Conservation (phyloP, 345 rosid species). For the Ceriops tagal region DNA sequence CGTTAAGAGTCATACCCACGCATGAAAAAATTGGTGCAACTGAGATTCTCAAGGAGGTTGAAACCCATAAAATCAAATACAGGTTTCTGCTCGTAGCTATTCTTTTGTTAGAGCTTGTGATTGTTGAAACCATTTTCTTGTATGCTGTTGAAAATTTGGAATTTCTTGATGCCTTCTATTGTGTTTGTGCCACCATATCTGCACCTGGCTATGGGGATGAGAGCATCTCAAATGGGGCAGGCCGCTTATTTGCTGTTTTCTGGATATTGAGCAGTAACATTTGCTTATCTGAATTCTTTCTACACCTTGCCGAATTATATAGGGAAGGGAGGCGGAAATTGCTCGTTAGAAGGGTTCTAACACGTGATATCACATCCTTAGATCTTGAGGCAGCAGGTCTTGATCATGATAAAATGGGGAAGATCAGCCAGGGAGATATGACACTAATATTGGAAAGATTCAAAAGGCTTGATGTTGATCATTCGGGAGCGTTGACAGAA, state of each 20-base stretch:
- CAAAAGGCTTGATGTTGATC: conserved; percentile 40
- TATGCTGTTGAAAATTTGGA: conserved; percentile 27
- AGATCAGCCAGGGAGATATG: conserved; percentile 42
- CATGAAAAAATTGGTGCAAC: conserved; percentile 20
- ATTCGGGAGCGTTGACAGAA: conserved; percentile 43
- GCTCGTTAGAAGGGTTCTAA: conserved; percentile 32
- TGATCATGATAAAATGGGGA: conserved; percentile 53
- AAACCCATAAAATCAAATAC: conserved; percentile 32
- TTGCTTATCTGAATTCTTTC: conserved; percentile 51
- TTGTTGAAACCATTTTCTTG: conserved; percentile 36
- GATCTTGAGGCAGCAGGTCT: conserved; percentile 48
- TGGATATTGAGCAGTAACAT: conserved; percentile 54
- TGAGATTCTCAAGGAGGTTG: conserved; percentile 37
- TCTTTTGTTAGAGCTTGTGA: conserved; percentile 32
- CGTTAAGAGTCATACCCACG: conserved; percentile 38
- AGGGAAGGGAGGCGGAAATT: conserved; percentile 33
- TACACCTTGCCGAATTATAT: conserved; percentile 45
- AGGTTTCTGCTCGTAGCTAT: conserved; percentile 24
- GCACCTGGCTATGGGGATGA: conserved; percentile 60
- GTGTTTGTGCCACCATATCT: conserved; percentile 51
- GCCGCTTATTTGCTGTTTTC: conserved; percentile 46
- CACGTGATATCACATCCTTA: conserved; percentile 24
- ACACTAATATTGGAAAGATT: conserved; percentile 53
- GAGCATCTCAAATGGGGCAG: conserved; percentile 45
- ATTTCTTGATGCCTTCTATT: conserved; percentile 45